Percentiles rank a stretch among this genome's conserved stretches.
Evolutionary conservation across 225 moss, liverwort and hornwort species (phyloP).

Genomic region (Straminergon stramineum): DNA sequence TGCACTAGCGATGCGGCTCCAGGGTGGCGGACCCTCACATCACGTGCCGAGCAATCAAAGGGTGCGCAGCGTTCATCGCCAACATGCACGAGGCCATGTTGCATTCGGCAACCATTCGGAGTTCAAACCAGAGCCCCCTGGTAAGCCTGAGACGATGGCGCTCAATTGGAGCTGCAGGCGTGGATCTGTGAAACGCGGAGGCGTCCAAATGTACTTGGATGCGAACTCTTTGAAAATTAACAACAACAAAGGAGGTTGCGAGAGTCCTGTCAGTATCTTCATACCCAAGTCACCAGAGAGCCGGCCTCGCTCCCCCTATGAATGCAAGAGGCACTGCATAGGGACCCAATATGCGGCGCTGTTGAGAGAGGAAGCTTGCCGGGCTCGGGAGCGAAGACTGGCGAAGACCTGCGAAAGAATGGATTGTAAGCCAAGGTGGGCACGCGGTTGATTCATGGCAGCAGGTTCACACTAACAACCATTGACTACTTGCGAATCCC

Average conservation of each 20-base stretch:
- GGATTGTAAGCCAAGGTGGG: conserved; percentile 15
- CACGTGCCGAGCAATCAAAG: neutral
- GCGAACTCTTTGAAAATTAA: neutral
- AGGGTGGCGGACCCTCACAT: neutral
- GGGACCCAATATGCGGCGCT: conserved; percentile 32
- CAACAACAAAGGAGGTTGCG: neutral
- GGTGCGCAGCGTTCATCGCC: conserved; percentile 13
- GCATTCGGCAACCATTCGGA: conserved; percentile 26
- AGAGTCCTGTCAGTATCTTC: conserved; percentile 7
- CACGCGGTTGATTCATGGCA: neutral
- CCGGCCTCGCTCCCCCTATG: neutral
- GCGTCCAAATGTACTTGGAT: neutral
- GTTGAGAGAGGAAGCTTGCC: conserved; percentile 21
- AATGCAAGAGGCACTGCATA: conserved; percentile 39
- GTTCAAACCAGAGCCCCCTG: neutral
- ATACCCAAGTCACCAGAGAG: neutral
- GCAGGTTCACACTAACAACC: neutral
- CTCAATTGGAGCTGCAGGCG: neutral
- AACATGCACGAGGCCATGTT: conserved; percentile 24
- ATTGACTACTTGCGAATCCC: neutral
- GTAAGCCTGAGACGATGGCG: conserved; percentile 12
- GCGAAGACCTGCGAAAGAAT: neutral
- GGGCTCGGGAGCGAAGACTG: neutral
- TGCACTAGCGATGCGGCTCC: neutral
- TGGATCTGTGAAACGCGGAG: neutral